Percentiles rank a stretch among this genome's conserved stretches.
phyloP scores from a whole-genome alignment of 176 grass and related monocot species.

The Olyra latifolia region DNA sequence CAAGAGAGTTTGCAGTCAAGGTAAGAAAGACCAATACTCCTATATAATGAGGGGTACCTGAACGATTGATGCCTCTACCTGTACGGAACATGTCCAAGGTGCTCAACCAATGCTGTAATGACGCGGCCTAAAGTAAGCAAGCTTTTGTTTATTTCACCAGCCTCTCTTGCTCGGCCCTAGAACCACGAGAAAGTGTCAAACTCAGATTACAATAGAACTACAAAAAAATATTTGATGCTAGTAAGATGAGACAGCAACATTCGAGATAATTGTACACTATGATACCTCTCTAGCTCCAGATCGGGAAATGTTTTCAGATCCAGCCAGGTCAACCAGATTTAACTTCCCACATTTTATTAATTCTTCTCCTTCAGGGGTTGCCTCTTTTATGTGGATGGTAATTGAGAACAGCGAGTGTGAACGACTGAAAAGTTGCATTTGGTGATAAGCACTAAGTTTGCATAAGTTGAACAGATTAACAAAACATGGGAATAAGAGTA shows the following conservation, averaged over 20 bases:
- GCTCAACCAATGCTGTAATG: constrained; percentile 94
- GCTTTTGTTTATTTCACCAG: constrained; percentile 98
- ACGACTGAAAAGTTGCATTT: constrained; percentile 62
- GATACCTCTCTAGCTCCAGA: constrained; percentile 96
- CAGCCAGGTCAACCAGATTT: constrained; percentile 94
- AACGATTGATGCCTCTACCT: constrained; percentile 51
- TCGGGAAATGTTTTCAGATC: constrained; percentile 95
- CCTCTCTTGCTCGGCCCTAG: constrained; percentile 95
- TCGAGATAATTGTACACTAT: not conserved
- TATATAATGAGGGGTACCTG: not conserved
- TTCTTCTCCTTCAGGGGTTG: constrained; percentile 98
- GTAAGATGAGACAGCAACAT: not conserved
- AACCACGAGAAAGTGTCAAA: constrained; percentile 26
- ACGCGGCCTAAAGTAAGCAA: constrained; percentile 98
- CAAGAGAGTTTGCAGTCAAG: constrained; percentile 21
- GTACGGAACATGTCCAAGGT: constrained; percentile 96
- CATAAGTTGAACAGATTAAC: not conserved
- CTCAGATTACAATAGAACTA: not conserved
- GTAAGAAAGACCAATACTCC: constrained; percentile 8
- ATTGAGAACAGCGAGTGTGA: constrained; percentile 98
- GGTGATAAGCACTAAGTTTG: constrained; percentile 18
- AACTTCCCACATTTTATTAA: constrained; percentile 96
- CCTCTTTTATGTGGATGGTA: constrained; percentile 99
- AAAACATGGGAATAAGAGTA: not conserved
- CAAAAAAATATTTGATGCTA: not conserved